Evolutionary conservation across 1,139 yeast genomes (phyloP).

Genomic region (Zygosaccharomyces sapae): DNA sequence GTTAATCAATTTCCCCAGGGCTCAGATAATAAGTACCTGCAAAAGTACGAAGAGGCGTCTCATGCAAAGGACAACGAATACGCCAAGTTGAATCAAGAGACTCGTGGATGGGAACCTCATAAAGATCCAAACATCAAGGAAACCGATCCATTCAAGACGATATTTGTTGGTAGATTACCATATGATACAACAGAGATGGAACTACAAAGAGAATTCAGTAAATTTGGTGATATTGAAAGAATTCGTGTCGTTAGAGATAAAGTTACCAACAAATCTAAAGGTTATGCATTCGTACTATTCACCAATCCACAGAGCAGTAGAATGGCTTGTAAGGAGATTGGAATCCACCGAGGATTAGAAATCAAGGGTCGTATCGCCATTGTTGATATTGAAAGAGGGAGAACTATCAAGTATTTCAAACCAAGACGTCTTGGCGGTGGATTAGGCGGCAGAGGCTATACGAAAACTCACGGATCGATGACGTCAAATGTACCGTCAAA

Average conservation of each 20-base stretch:
- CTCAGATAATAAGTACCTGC: constrained; percentile 33
- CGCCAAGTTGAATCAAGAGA: constrained; percentile 31
- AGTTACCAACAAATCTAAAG: constrained; percentile 53
- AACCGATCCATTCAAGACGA: constrained; percentile 68
- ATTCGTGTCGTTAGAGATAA: constrained; percentile 60
- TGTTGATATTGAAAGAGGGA: constrained; percentile 81
- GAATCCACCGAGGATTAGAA: constrained; percentile 42
- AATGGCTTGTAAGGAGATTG: constrained; percentile 51
- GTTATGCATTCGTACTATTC: constrained; percentile 82
- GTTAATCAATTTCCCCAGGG: constrained; percentile 21
- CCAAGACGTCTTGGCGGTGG: constrained; percentile 81
- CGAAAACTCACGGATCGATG: constrained; percentile 25
- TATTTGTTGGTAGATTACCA: constrained; percentile 70
- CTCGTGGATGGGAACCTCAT: constrained; percentile 51
- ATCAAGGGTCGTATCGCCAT: constrained; percentile 53
- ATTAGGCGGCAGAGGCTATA: constrained; percentile 57
- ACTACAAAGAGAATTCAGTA: constrained; percentile 55
- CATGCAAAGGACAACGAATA: constrained; percentile 34
- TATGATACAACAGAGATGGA: constrained; percentile 68
- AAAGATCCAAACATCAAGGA: constrained; percentile 60
- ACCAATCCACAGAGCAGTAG: constrained; percentile 37
- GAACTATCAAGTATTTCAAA: constrained; percentile 70
- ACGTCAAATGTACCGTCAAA: not conserved
- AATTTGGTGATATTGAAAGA: constrained; percentile 67
- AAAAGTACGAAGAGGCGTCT: constrained; percentile 38